Evolutionary conservation across 345 rosid species (phyloP), one percentile per base, ranked within the genome.

Genomic region (Pugionium dolabratum): DNA sequence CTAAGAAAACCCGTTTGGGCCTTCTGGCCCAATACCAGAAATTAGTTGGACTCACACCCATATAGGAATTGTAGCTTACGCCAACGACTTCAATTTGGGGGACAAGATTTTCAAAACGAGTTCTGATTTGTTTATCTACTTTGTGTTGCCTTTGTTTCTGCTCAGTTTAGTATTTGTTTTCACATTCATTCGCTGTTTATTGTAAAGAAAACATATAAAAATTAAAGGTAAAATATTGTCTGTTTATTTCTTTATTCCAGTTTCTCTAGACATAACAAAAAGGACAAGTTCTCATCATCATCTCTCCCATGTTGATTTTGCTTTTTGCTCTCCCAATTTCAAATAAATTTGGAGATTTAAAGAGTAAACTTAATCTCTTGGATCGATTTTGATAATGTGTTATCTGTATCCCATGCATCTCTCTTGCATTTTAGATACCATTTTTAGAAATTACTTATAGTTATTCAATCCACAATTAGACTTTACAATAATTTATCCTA

Each of bases 201-300:
- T 18, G 3, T 28, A 72, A 65, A 52, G 10, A 35, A 35, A 25
- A 28, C 32, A 34, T 11, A 41, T 32, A 48, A 61, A 62, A 7
- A 36, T 49, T 72, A 86, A 83, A 85, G 84, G 63, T 83, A 18
- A 79, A 77, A 79, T 80, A 80, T 84, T 83, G 90, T 82, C 84
- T 75, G 70, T 75, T 73, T 40, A 76, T 82, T 72, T 78, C 54
- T 81, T 80, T 85, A 79, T 84, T 84, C 85, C 42, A 63, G 7
- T 71, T 72, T 75, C 40, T 81, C 83, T 81, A 73, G 81, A 56
- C 28, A 62, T 45, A 26, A 41, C 32, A 37, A 27, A 31, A 32
- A 11, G 40, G 77, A 67, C 81, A 54, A 26, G 56, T 18, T 62
- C 42, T 62, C 51, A 79, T 70, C 74, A 18, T 82, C 85, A 74